These are phyloP conservation scores for Nymphaea thermarum DNA, from an alignment of 164 flowering plant species.

Conservation along the genomic window DNA sequence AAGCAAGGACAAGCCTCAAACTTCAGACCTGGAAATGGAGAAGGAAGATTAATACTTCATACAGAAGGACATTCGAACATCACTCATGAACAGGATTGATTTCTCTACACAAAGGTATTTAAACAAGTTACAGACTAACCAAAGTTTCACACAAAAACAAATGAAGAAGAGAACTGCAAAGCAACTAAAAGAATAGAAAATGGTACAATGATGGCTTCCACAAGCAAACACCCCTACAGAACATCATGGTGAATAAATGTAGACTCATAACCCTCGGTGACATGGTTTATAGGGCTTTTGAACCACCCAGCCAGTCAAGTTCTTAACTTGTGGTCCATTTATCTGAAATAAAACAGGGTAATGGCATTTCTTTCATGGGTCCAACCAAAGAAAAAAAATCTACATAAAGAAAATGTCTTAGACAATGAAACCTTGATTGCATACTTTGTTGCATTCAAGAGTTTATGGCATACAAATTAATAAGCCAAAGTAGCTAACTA, in stretches of 20 bases:
- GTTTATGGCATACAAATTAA: conserved; percentile 23
- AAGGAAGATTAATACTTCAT: conserved; percentile 52
- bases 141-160: neutral
- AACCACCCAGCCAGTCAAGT: neutral
- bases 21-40: conserved; percentile 59
- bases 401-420: neutral
- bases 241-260: no score
- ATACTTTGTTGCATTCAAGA: conserved; percentile 19
- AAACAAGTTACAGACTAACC: neutral
- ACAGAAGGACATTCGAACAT: conserved; percentile 9
- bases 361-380: neutral
- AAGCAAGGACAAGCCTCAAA: conserved; percentile 43
- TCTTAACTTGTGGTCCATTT: neutral
- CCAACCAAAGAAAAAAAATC: neutral
- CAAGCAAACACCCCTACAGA: neutral
- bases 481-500: conserved; percentile 3
- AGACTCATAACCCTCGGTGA: neutral
- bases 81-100: neutral
- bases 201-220: neutral
- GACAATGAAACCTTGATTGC: neutral
- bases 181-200: neutral
- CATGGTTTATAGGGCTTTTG: neutral
- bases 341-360: neutral
- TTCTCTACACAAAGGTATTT: neutral
- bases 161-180: neutral